Evolutionary conservation across 345 rosid species (phyloP).

Genomic region (Hibiscus mutabilis): DNA sequence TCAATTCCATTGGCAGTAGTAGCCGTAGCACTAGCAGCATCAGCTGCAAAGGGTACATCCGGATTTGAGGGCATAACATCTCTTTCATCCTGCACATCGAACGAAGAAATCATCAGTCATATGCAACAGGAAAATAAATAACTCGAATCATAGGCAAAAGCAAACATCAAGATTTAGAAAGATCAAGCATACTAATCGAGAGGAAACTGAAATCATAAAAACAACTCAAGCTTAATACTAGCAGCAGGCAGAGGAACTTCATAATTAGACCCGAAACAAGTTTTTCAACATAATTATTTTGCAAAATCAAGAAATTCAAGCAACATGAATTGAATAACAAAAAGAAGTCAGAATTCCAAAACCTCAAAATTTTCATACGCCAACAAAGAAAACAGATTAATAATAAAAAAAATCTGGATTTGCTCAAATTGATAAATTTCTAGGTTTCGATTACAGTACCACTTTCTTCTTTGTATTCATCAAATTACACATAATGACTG

Average conservation of each 20-base stretch:
- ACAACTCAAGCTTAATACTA: background rate
- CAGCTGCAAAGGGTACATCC: constrained; percentile 35
- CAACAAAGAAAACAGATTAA: too few species aligned
- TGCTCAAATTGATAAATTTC: background rate
- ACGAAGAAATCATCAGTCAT: constrained; percentile 9
- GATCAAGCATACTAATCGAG: background rate
- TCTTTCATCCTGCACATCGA: constrained; percentile 50
- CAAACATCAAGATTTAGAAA: background rate
- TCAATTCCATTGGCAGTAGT: constrained; percentile 66
- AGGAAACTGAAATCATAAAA: background rate
- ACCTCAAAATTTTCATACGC: too few species aligned
- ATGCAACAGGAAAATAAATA: background rate
- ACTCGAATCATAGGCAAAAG: background rate
- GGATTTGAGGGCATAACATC: constrained; percentile 56
- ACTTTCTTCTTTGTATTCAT: background rate
- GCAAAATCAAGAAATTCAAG: constrained; percentile 1
- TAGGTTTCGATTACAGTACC: background rate
- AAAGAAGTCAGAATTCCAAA: background rate
- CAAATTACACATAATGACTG: background rate
- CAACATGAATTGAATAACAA: background rate
- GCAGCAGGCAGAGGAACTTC: background rate
- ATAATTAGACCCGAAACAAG: background rate
- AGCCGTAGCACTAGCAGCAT: constrained; percentile 33
- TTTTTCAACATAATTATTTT: background rate
- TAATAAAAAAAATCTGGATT: background rate